A percentile compares a stretch with the other conserved stretches of the same genome.
phyloP scores from a whole-genome alignment of 371 early-diverging fungal species.

The Funneliformis caledonium region DNA sequence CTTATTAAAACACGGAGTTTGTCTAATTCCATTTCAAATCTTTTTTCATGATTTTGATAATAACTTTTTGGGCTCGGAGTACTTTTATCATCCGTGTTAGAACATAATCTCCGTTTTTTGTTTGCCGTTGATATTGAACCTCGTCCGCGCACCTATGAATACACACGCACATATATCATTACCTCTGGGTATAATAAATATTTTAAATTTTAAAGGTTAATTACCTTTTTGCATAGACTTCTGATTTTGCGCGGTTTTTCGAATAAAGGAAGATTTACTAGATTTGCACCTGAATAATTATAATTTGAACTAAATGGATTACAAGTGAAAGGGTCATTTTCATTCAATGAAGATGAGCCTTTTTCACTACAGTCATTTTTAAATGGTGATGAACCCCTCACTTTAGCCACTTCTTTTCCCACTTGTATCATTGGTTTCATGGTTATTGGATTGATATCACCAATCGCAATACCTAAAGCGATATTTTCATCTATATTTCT shows the following conservation, averaged over 20 bases:
- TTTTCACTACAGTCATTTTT: background rate
- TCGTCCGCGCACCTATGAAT: background rate
- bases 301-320: background rate
- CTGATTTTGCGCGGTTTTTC: background rate
- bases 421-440: conserved; percentile 44
- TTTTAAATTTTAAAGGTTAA: background rate
- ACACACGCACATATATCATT: background rate
- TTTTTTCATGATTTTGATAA: background rate
- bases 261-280: background rate
- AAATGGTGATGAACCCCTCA: background rate
- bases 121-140: background rate
- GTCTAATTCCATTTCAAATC: background rate
- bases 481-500: conserved; percentile 47
- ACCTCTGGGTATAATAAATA: background rate
- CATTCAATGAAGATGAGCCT: background rate
- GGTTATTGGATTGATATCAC: conserved; percentile 60
- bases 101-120: background rate
- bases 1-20: background rate
- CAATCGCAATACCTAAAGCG: conserved; percentile 58
- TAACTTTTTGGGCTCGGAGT: background rate
- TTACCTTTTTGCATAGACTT: no score
- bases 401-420: background rate
- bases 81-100: background rate
- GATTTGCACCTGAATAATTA: background rate
- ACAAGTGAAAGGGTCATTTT: background rate